Evolutionary conservation across 2,329 filamentous ascomycete genomes (phyloP).

Genomic region (Beauveria asiatica): DNA sequence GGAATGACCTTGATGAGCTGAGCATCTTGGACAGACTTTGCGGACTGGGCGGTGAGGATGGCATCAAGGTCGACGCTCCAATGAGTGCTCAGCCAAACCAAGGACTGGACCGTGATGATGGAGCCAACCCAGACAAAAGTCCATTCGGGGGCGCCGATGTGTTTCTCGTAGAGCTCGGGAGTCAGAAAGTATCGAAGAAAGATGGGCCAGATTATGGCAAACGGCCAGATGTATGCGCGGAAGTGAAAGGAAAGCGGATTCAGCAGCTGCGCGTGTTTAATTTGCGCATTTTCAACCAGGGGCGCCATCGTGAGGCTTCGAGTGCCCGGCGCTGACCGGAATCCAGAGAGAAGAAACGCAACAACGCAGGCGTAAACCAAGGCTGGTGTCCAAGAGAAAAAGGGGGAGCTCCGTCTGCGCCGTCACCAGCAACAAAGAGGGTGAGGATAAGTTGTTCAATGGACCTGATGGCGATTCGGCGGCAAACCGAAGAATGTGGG

Average conservation of each 20-base stretch:
- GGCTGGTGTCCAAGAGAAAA: neutral
- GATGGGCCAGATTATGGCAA: constrained; percentile 80
- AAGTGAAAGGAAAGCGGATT: constrained; percentile 73
- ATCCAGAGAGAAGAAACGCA: neutral
- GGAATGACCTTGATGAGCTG: constrained; percentile 89
- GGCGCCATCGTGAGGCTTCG: constrained; percentile 47
- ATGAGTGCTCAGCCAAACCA: constrained; percentile 92
- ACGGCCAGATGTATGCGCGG: constrained; percentile 90
- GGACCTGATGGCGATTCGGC: constrained; percentile 1
- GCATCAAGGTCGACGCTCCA: constrained; percentile 89
- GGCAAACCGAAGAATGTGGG: constrained; percentile 4
- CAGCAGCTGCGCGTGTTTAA: constrained; percentile 78
- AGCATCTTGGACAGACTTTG: constrained; percentile 62
- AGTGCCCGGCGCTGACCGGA: constrained; percentile 1
- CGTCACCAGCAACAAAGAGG: neutral
- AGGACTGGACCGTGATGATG: constrained; percentile 79
- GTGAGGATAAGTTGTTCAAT: neutral
- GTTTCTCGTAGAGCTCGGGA: constrained; percentile 74
- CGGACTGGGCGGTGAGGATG: constrained; percentile 69
- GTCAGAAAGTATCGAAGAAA: constrained; percentile 85
- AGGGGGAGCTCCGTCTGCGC: neutral
- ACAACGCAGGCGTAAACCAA: neutral
- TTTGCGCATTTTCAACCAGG: constrained; percentile 87
- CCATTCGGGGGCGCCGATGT: constrained; percentile 94
- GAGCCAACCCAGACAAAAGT: constrained; percentile 89